Conservation (phyloP, 345 rosid species). For the Jatropha curcas region DNA sequence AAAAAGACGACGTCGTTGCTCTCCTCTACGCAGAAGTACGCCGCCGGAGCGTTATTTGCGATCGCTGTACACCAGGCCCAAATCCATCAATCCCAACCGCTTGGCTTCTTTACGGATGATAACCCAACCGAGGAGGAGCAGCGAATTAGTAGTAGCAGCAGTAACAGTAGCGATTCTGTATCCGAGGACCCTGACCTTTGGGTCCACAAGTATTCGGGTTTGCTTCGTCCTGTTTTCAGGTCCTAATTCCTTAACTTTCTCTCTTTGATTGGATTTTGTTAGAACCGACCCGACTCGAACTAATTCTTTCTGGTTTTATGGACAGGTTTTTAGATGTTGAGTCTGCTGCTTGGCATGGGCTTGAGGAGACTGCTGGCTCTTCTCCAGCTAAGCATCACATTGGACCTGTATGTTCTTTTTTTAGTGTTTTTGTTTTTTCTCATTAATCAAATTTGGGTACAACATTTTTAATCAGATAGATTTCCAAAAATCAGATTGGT, state of each 20-base stretch:
- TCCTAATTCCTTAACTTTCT: slow-evolving; percentile 9
- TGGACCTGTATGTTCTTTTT: slow-evolving; percentile 70
- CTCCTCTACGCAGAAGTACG: slow-evolving; percentile 73
- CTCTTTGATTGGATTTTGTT: background rate
- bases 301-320: slow-evolving; percentile 16
- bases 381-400: slow-evolving; percentile 75
- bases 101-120: slow-evolving; percentile 45
- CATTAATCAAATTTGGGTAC: background rate
- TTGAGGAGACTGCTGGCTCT: slow-evolving; percentile 82
- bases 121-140: slow-evolving; percentile 38
- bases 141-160: slow-evolving; percentile 45
- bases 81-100: slow-evolving; percentile 70
- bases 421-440: background rate
- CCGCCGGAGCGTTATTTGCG: slow-evolving; percentile 74
- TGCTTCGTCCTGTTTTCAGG: slow-evolving; percentile 91
- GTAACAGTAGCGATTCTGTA: slow-evolving; percentile 65
- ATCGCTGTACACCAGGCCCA: slow-evolving; percentile 88
- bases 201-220: slow-evolving; percentile 72
- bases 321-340: slow-evolving; percentile 71
- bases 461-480: background rate
- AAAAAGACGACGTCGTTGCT: slow-evolving; percentile 44
- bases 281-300: too few relatives aligned
- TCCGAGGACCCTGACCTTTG: slow-evolving; percentile 80
- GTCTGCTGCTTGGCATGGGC: slow-evolving; percentile 74
- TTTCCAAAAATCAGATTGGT: too few relatives aligned